These are phyloP conservation scores for Cyclotella choctawhatcheeana DNA, from an alignment of 108 stramenopile genomes.

Conservation along the genomic window DNA sequence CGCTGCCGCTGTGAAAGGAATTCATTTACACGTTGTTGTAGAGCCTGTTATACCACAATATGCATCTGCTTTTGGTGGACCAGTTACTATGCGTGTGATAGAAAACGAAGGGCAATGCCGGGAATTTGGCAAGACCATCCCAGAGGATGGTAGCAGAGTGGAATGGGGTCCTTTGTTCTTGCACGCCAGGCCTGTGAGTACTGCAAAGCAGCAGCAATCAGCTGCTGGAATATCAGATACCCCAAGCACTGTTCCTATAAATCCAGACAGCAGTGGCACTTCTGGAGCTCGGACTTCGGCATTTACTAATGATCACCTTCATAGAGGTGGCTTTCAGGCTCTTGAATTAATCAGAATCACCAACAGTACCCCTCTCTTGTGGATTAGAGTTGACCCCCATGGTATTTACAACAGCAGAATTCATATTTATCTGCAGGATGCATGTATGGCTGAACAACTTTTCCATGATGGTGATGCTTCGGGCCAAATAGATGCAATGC, in stretches of 20 bases:
- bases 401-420: slow-evolving; percentile 79
- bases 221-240: slow-evolving; percentile 56
- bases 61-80: slow-evolving; percentile 79
- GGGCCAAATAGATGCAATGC: slow-evolving; percentile 80
- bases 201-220: slow-evolving; percentile 71
- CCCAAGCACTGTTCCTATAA: not conserved
- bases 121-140: slow-evolving; percentile 71
- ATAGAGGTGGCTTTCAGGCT: slow-evolving; percentile 84
- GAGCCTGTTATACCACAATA: slow-evolving; percentile 87
- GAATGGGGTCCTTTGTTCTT: slow-evolving; percentile 85
- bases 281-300: slow-evolving; percentile 28
- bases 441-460: slow-evolving; percentile 82
- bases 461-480: slow-evolving; percentile 89
- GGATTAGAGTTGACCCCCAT: slow-evolving; percentile 87
- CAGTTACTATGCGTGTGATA: slow-evolving; percentile 77
- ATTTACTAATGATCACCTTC: slow-evolving; percentile 71
- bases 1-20: slow-evolving; percentile 74
- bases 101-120: slow-evolving; percentile 81
- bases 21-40: slow-evolving; percentile 71
- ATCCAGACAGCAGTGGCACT: not conserved
- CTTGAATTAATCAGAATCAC: slow-evolving; percentile 88
- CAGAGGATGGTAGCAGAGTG: slow-evolving; percentile 76
- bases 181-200: slow-evolving; percentile 81
- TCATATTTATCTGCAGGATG: slow-evolving; percentile 84
- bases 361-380: slow-evolving; percentile 82